A percentile compares a stretch with the other conserved stretches of the same genome.
Conservation (phyloP, 2,329 filamentous ascomycete genomes). For the Penicillium sp. region DNA sequence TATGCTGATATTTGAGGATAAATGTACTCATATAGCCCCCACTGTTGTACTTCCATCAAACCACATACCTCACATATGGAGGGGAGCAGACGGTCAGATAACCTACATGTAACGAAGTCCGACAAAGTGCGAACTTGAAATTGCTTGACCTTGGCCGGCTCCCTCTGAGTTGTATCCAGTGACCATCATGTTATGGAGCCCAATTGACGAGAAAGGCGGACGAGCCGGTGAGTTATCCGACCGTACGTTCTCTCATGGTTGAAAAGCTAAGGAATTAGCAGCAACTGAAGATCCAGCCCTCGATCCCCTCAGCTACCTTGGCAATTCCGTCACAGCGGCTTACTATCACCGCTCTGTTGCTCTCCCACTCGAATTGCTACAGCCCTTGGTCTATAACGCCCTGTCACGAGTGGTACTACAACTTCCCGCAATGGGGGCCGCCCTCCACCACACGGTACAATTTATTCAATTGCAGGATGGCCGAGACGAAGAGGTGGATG, state of each 20-base stretch:
- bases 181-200: not conserved
- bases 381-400: not conserved
- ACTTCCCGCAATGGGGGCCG: not conserved
- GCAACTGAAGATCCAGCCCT: not conserved
- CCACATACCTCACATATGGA: not conserved
- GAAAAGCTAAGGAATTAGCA: not conserved
- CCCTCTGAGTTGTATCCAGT: not conserved
- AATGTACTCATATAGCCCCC: not conserved
- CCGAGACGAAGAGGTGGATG: not conserved
- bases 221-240: not conserved
- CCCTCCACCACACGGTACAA: not conserved
- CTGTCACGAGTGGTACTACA: not conserved
- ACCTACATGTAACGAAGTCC: no score
- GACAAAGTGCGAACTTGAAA: not conserved
- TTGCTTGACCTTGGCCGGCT: not conserved
- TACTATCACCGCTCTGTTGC: not conserved
- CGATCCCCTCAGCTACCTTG: not conserved
- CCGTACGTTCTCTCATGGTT: not conserved
- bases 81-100: not conserved
- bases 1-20: not conserved
- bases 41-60: not conserved
- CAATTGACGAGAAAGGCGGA: not conserved
- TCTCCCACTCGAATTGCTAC: not conserved
- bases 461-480: not conserved
- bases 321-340: not conserved